Percentiles rank a stretch among this genome's conserved stretches.
Evolutionary conservation across 768 basidiomycete genomes (phyloP).

Genomic region (Mycena alexandri): DNA sequence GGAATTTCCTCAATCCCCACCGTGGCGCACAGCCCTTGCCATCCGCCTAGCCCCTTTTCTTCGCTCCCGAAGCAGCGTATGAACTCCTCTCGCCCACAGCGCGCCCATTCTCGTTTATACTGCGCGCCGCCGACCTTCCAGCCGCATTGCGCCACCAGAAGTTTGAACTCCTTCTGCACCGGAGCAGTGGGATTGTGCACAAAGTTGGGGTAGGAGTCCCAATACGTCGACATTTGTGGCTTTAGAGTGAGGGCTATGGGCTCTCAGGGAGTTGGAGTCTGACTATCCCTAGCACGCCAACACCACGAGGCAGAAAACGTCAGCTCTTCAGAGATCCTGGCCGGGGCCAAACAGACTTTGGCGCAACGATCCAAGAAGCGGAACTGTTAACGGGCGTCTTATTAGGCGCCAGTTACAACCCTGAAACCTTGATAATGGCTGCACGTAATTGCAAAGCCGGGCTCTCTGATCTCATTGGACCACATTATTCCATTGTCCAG

Average conservation of each 20-base stretch:
- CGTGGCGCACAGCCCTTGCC: constrained; percentile 34
- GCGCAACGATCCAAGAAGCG: too few species aligned
- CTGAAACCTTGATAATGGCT: too few species aligned
- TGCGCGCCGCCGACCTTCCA: constrained; percentile 13
- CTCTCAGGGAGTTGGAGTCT: too few species aligned
- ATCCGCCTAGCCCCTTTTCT: constrained; percentile 28
- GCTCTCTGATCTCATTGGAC: too few species aligned
- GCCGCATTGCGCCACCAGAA: constrained; percentile 24
- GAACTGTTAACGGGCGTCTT: too few species aligned
- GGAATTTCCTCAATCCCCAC: constrained; percentile 23
- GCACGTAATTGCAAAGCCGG: too few species aligned
- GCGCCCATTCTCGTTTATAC: constrained; percentile 28
- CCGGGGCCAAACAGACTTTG: too few species aligned
- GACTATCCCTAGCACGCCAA: too few species aligned
- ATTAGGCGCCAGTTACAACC: too few species aligned
- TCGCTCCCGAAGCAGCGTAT: constrained; percentile 24
- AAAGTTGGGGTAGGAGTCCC: constrained; percentile 28
- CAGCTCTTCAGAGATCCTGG: too few species aligned
- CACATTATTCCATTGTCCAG: background rate
- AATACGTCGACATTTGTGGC: constrained; percentile 33
- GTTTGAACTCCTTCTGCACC: constrained; percentile 31
- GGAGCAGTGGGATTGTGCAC: constrained; percentile 25
- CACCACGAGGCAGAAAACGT: too few species aligned
- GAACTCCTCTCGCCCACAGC: constrained; percentile 33
- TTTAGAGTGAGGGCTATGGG: too few species aligned